Conservation (phyloP, 495 filamentous ascomycete genomes). For the Neurospora sp. region DNA sequence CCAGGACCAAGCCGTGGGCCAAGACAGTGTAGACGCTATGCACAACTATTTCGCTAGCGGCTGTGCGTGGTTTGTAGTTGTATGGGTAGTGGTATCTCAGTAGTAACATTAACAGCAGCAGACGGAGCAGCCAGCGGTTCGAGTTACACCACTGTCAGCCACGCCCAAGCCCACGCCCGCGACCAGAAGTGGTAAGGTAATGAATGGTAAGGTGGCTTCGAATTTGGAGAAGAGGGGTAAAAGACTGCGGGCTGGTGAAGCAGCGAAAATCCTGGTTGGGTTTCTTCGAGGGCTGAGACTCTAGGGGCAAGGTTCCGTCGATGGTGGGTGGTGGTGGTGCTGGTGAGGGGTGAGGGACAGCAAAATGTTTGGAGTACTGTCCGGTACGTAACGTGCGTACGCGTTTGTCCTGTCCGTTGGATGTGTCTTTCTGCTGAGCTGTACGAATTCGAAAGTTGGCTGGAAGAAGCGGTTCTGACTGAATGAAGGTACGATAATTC, state of each 20-base stretch:
- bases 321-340: neutral
- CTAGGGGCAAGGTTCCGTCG: neutral
- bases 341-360: neutral
- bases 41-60: neutral
- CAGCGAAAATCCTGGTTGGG: neutral
- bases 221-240: neutral
- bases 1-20: neutral
- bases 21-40: neutral
- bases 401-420: neutral
- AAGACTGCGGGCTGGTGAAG: neutral
- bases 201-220: neutral
- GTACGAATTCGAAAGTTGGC: neutral
- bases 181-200: neutral
- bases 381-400: neutral
- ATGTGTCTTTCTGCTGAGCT: neutral
- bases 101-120: neutral
- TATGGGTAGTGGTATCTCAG: neutral
- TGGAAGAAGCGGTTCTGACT: neutral
- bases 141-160: neutral
- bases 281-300: neutral
- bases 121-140: neutral
- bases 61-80: neutral
- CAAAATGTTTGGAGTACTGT: neutral
- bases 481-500: neutral
- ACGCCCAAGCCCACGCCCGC: neutral